Evolutionary conservation across 176 grass and related monocot genomes (phyloP), one percentile per base, ranked within the genome.

Genomic region (Oryza longistaminata): DNA sequence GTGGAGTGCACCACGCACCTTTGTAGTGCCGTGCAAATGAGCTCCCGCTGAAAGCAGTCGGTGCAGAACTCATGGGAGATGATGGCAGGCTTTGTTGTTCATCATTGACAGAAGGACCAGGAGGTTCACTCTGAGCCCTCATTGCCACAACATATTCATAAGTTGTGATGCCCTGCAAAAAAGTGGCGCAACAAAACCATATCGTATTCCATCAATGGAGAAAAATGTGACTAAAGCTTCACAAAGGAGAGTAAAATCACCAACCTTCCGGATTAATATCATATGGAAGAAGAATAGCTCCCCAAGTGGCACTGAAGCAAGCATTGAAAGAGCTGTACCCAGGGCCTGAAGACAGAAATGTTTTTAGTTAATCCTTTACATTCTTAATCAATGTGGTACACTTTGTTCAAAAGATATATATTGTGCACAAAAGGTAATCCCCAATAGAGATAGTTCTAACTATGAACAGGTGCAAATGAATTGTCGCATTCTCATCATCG

Each of bases 271-370:
- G 22, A 99, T 99, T 81, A 99, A 68, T 90, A 99, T 92, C 60
- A 99, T 94, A 91, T 99, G 97, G 82, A 99, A 96, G 87, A 99
- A 99, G 90, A 99, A 96, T 71, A 99, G 90, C 82, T 99, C 97
- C 19, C 90, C 90, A 70, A 99, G 75, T 44, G 97, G 93, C 37
- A 99, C 73, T 42, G 90, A 92, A 88, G 93, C 97, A 44, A 96
- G 75, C 26, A 96, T 42, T 1, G 97, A 94, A 78, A 99, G 90
- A 33, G 90, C 76, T 74, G 96, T 96, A 75, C 90, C 83, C 68
- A 87, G 34, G 66, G 90, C 90, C 96, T 99, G 83, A 84, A 83
- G 83, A 71, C 81, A 83, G 34, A 46, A 22, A 78, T 25, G 35
- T 76, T 42, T 19, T 5, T 43, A 74, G 62, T 73, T 76, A 83